Base-by-base conservation (phyloP, 1,284 basidiomycete genomes). In the Somion occarium region DNA sequence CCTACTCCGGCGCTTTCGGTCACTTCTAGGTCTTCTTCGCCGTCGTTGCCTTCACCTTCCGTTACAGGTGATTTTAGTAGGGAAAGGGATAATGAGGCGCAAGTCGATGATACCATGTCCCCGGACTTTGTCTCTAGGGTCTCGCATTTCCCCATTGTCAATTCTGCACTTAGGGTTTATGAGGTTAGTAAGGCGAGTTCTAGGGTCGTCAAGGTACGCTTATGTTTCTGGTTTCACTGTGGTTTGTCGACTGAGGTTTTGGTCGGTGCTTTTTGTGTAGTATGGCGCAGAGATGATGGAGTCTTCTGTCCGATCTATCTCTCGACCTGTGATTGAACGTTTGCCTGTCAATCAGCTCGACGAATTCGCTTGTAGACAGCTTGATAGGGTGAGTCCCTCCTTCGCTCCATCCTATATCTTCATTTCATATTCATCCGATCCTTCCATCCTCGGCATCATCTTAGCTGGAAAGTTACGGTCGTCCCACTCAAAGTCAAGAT, bases 251-350 rank as follows among this genome's bases (percentile, higher is more conserved):
- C 22, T 34, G 50, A 55, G 54, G 5, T 45, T 44, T 30, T 44
- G 30, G 38, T 24, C 27, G n/a, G n/a, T n/a, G n/a, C n/a, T n/a
- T n/a, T n/a, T n/a, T n/a, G 23, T 37, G 46, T 58, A 92, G 89
- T 93, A 92, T 64, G 89, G 91, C 51, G 91, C 88, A 19, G 88
- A 88, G 64, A 87, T 93, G 74, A 83, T 94, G 71, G 92, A 93
- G 68, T 89, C 84, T 2, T 85, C 87, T 39, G 82, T 95, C 49
- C 90, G 87, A 66, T 79, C 85, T 25, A 84, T 94, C 48, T 92
- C 90, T 11, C 75, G 83, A 7, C 91, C 92, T n/a, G 90, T 93
- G 46, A 88, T 92, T 52, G 82, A 88, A 56, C 80, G 87, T 42
- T 73, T 93, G 0, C 89, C 80, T 39, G 85, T 81, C 50, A 83